Evolutionary conservation across 75 land plant genomes (phyloP).

Genomic region (Pseudotsuga menziesii): DNA sequence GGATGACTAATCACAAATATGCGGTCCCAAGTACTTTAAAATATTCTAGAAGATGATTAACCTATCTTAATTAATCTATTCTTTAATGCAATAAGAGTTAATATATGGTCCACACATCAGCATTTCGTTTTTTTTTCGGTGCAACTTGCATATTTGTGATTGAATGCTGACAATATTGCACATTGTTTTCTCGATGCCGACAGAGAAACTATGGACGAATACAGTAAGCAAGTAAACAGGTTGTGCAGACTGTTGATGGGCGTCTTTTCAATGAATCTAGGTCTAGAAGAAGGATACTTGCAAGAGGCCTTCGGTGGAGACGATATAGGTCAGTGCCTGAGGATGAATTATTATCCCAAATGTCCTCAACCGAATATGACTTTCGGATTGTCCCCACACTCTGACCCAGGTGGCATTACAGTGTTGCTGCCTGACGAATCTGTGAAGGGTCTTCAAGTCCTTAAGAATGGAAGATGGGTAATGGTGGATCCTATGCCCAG

Average conservation of each 20-base stretch:
- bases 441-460: constrained; percentile 45
- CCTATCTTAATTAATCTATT: not conserved
- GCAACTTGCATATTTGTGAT: not conserved
- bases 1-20: no score
- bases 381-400: constrained; percentile 30
- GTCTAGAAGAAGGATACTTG: constrained; percentile 22
- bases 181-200: not conserved
- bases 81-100: not conserved
- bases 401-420: constrained; percentile 17
- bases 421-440: constrained; percentile 18
- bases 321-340: constrained; percentile 13
- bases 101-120: not conserved
- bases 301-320: constrained; percentile 28
- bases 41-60: not conserved
- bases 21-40: not conserved
- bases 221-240: constrained; percentile 27
- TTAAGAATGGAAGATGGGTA: constrained; percentile 35
- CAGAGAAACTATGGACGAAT: constrained; percentile 63
- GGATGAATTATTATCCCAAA: constrained; percentile 42
- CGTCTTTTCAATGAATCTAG: constrained; percentile 44
- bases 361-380: constrained; percentile 29
- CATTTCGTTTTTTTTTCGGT: not conserved
- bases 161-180: no score
- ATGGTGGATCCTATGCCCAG: constrained; percentile 21
- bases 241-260: constrained; percentile 37